A percentile compares a stretch with the other conserved stretches of the same genome.
phyloP scores from a whole-genome alignment of 2,329 filamentous ascomycete species.

The Paecilomyces variotii region DNA sequence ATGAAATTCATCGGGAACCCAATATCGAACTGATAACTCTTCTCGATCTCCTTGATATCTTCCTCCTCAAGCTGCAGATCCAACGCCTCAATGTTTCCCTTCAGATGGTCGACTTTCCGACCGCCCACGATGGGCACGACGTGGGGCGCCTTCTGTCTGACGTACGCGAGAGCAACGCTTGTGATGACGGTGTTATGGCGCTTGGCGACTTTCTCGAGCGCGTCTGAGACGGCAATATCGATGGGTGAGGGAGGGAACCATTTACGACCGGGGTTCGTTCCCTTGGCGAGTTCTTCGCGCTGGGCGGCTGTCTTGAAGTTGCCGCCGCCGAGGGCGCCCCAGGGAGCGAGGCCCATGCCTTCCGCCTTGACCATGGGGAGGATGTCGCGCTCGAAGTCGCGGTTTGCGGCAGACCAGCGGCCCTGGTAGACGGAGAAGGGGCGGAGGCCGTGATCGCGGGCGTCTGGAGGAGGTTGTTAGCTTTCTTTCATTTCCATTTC shows the following conservation, averaged over 20 bases:
- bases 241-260: conserved; percentile 6
- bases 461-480: conserved; percentile 34
- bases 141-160: conserved; percentile 45
- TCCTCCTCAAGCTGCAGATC: conserved; percentile 43
- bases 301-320: conserved; percentile 38
- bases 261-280: conserved; percentile 19
- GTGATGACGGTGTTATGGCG: conserved; percentile 11
- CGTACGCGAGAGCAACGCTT: conserved; percentile 42
- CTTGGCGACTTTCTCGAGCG: conserved; percentile 11
- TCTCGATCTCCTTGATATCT: conserved; percentile 50
- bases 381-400: conserved; percentile 64
- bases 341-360: conserved; percentile 54
- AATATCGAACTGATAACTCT: conserved; percentile 44
- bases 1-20: conserved; percentile 15
- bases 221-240: conserved; percentile 13
- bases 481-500: too few relatives aligned
- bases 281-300: conserved; percentile 20
- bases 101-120: conserved; percentile 45
- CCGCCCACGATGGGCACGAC: conserved; percentile 50
- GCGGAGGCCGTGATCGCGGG: conserved; percentile 60
- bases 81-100: conserved; percentile 50
- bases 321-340: conserved; percentile 45
- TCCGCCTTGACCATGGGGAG: conserved; percentile 56
- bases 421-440: conserved; percentile 65
- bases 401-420: conserved; percentile 50